Conservation (phyloP, 2,329 filamentous ascomycete genomes). For the Ceratocystis albifundus region DNA sequence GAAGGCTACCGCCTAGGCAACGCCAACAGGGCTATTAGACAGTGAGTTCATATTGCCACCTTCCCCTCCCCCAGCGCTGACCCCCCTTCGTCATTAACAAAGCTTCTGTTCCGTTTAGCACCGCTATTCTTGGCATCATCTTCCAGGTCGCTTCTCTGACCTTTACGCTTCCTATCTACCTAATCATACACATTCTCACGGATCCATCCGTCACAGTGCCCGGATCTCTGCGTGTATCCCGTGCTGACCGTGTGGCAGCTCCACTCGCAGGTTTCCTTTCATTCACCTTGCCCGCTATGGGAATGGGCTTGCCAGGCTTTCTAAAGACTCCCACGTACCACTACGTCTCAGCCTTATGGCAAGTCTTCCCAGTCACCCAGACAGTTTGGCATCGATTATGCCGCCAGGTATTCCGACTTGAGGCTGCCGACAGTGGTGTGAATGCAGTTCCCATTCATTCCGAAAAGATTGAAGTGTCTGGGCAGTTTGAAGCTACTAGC, state of each 20-base stretch:
- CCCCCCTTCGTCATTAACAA: not conserved
- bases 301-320: conserved; percentile 7
- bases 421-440: not conserved
- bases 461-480: not conserved
- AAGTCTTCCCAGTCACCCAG: conserved; percentile 17
- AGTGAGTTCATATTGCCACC: conserved; percentile 1
- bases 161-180: conserved; percentile 17
- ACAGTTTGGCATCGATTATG: not conserved
- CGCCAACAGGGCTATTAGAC: not conserved
- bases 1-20: conserved; percentile 18
- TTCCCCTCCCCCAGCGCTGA: not conserved
- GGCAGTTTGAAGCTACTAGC: not conserved
- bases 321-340: not conserved
- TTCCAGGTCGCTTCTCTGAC: conserved; percentile 13
- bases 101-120: not conserved
- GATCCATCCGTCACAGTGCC: not conserved
- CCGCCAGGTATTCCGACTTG: not conserved
- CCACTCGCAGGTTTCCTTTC: conserved; percentile 8
- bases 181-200: conserved; percentile 13
- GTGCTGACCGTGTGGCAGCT: not conserved
- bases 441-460: not conserved
- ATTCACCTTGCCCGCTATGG: conserved; percentile 6
- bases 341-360: conserved; percentile 17
- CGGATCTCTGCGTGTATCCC: not conserved
- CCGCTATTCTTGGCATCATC: conserved; percentile 15